phyloP scores from a whole-genome alignment of 83 land plant genomes.

The Picea abies region DNA sequence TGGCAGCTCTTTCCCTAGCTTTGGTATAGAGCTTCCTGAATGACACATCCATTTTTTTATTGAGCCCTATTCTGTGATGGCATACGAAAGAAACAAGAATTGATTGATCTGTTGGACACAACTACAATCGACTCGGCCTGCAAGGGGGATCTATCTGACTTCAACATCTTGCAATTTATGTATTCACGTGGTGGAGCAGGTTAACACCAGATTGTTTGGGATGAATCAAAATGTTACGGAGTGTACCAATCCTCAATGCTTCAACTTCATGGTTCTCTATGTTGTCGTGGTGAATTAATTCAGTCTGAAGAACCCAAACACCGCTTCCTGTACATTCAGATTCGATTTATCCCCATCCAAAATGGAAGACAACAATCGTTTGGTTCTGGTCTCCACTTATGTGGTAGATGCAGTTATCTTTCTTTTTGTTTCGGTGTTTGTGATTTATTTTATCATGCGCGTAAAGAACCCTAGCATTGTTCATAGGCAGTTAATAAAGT shows the following conservation, averaged over 20 bases:
- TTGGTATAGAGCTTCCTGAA: conserved; percentile 35
- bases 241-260: conserved; percentile 13
- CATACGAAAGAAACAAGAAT: conserved; percentile 31
- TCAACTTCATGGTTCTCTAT: conserved; percentile 41
- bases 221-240: conserved; percentile 26
- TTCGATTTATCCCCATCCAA: neutral
- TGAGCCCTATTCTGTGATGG: conserved; percentile 32
- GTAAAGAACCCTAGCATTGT: too few species aligned
- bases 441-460: too few species aligned
- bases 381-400: conserved; percentile 26
- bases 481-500: too few species aligned
- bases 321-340: neutral
- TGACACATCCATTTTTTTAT: conserved; percentile 23
- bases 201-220: conserved; percentile 18
- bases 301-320: conserved; percentile 18
- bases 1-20: neutral
- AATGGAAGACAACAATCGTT: neutral
- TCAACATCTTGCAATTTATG: conserved; percentile 30
- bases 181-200: conserved; percentile 33
- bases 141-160: conserved; percentile 25
- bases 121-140: conserved; percentile 35
- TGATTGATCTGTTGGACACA: conserved; percentile 36
- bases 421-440: too few species aligned
- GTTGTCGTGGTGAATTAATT: conserved; percentile 25
- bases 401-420: conserved; percentile 17